Conservation (phyloP, 176 grass and related monocot genomes). For the Typha latifolia region DNA sequence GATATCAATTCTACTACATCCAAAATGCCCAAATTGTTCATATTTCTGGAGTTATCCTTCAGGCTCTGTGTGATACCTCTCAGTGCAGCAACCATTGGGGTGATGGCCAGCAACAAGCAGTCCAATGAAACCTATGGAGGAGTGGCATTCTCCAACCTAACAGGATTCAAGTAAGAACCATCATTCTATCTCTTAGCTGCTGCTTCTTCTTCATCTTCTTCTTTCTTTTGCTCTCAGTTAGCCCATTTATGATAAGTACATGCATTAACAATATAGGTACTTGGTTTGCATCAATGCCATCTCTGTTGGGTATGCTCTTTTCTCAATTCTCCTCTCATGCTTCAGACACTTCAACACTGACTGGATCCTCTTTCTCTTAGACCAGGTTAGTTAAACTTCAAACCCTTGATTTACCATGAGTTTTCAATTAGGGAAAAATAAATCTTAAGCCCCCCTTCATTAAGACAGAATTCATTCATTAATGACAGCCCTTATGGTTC, state of each 20-base stretch:
- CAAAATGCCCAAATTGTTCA: conserved; percentile 5
- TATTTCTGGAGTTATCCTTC: conserved; percentile 42
- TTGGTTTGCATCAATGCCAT: conserved; percentile 62
- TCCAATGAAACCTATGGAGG: conserved; percentile 58
- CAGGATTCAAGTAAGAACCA: conserved; percentile 61
- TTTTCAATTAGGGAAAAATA: no score
- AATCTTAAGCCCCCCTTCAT: no score
- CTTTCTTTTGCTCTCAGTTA: neutral
- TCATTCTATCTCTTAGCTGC: neutral
- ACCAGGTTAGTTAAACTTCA: conserved; percentile 43
- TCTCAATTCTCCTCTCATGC: conserved; percentile 39
- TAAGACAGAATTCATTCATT: no score
- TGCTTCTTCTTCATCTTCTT: no score
- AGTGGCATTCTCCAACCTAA: conserved; percentile 51
- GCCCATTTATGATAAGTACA: neutral
- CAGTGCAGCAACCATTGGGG: conserved; percentile 43
- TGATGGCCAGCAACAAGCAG: conserved; percentile 68
- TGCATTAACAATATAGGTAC: conserved; percentile 29
- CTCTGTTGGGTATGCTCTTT: conserved; percentile 36
- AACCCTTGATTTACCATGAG: no score
- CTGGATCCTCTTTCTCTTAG: conserved; percentile 53
- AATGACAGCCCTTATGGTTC: no score
- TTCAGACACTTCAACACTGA: conserved; percentile 25
- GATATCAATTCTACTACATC: no score
- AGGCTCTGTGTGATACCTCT: conserved; percentile 62